Percentiles rank a stretch among this genome's conserved stretches.
phyloP scores from a whole-genome alignment of 495 filamentous ascomycete species.

The Hyaloscypha bicolor region DNA sequence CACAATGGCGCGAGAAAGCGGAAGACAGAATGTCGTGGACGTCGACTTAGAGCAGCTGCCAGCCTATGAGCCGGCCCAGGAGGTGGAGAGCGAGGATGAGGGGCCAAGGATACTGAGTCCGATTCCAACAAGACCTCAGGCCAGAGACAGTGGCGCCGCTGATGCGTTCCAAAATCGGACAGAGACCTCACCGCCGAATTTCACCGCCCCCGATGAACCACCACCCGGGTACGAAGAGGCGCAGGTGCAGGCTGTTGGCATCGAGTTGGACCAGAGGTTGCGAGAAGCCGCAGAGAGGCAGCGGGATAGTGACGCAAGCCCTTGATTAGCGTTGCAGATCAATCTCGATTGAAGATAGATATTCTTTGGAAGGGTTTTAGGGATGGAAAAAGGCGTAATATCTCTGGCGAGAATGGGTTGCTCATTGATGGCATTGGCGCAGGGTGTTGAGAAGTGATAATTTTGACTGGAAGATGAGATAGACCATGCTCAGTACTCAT shows the following conservation, averaged over 20 bases:
- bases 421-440: not conserved
- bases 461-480: not conserved
- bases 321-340: conserved; percentile 3
- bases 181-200: conserved; percentile 33
- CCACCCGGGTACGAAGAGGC: conserved; percentile 94
- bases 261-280: conserved; percentile 49
- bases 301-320: not conserved
- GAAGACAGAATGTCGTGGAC: conserved; percentile 31
- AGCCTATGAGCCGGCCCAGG: conserved; percentile 63
- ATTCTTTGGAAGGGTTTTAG: conserved; percentile 3
- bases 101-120: conserved; percentile 31
- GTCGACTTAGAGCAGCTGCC: conserved; percentile 84
- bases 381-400: conserved; percentile 1
- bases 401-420: not conserved
- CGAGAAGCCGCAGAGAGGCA: conserved; percentile 45
- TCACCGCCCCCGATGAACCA: conserved; percentile 69
- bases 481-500: not conserved
- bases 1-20: conserved; percentile 58
- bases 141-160: not conserved
- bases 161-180: conserved; percentile 20
- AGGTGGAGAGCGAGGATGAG: conserved; percentile 31
- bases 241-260: conserved; percentile 72
- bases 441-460: not conserved
- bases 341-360: not conserved
- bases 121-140: conserved; percentile 23